phyloP scores from a whole-genome alignment of 2,329 filamentous ascomycete genomes.

The Aphanocladium album region DNA sequence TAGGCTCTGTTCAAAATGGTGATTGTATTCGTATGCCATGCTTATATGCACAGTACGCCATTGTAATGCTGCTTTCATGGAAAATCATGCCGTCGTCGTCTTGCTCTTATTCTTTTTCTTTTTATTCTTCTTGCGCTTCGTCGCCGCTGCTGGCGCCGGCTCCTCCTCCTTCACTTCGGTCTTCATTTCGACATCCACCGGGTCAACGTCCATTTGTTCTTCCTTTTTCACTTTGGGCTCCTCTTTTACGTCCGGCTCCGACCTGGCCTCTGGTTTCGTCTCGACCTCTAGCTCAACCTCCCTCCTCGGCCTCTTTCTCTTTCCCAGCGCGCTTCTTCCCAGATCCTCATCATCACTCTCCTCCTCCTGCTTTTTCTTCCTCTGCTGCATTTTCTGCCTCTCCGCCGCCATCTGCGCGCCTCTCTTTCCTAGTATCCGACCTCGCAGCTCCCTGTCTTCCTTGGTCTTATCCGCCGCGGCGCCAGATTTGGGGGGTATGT shows the following conservation, averaged over 20 bases:
- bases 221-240: neutral
- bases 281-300: slow-evolving; percentile 12
- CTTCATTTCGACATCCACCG: neutral
- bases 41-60: too few species aligned
- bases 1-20: neutral
- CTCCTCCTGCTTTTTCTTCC: slow-evolving; percentile 20
- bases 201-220: neutral
- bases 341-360: slow-evolving; percentile 30
- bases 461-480: slow-evolving; percentile 19
- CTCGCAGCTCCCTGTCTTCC: slow-evolving; percentile 28
- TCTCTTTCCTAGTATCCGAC: slow-evolving; percentile 25
- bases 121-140: slow-evolving; percentile 17
- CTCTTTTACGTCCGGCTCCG: neutral
- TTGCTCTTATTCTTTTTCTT: slow-evolving; percentile 18
- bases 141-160: neutral
- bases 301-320: slow-evolving; percentile 28
- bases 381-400: slow-evolving; percentile 16
- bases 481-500: slow-evolving; percentile 20
- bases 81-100: too few species aligned
- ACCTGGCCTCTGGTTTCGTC: neutral
- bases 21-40: neutral
- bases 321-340: slow-evolving; percentile 34
- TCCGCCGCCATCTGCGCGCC: slow-evolving; percentile 10
- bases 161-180: neutral
- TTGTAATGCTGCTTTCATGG: too few species aligned